A percentile compares a stretch with the other conserved stretches of the same genome.
phyloP scores from a whole-genome alignment of 768 basidiomycete genomes.

The Suillus tomentosus region DNA sequence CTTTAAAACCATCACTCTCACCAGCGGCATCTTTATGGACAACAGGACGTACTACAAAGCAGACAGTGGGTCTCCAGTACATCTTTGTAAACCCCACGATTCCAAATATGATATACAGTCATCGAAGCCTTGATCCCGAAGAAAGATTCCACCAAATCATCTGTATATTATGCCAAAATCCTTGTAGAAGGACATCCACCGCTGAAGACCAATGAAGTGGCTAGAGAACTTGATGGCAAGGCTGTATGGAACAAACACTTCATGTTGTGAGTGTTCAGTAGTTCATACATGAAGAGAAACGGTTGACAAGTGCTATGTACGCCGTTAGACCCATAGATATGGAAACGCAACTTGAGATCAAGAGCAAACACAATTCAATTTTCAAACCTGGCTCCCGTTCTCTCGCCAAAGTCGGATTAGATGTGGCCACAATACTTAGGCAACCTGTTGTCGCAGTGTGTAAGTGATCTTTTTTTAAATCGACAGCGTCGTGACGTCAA shows the following conservation, averaged over 20 bases:
- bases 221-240: not conserved
- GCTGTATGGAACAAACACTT: conserved; percentile 6
- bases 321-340: not conserved
- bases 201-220: not conserved
- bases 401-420: conserved; percentile 2
- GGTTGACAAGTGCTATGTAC: not conserved
- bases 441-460: not conserved
- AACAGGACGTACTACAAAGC: conserved; percentile 2
- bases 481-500: not conserved
- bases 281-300: not conserved
- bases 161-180: conserved; percentile 5
- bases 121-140: conserved; percentile 6
- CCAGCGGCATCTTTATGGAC: not conserved
- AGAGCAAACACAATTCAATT: not conserved
- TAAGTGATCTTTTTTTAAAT: not conserved
- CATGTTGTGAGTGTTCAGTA: not conserved
- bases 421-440: not conserved
- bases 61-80: not conserved
- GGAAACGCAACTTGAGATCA: conserved; percentile 3
- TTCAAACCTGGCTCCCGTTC: conserved; percentile 5
- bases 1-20: not conserved
- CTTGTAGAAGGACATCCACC: not conserved
- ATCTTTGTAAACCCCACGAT: not conserved
- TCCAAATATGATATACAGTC: not conserved
- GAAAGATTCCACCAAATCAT: conserved; percentile 1